Evolutionary conservation across 2,329 filamentous ascomycete species (phyloP), one percentile per base, ranked within the genome.

Genomic region (Arthrobotrys pseudoclavata): DNA sequence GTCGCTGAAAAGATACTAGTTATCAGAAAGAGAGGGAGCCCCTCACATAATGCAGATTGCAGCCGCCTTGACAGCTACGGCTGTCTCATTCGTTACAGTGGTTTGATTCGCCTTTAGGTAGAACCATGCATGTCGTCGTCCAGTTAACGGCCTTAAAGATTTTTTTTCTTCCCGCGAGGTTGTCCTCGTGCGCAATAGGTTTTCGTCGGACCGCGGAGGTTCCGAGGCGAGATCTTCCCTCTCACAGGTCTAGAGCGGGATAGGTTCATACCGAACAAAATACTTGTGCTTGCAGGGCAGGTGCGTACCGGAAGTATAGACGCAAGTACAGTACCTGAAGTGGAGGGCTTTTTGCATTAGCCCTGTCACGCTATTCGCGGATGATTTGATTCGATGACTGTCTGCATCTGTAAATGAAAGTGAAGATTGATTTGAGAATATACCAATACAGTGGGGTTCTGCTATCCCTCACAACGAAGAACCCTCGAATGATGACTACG

Each of bases 181-280:
- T 77, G 74, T 77, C 74, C 74, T 77, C 74, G 74, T 77, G 74
- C 52, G 61, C 61, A 68, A n/a, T n/a, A 24, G 4, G 61, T 61
- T 60, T 67, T 77, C 67, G 74, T 77, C 74, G 74, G 74, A 61
- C 60, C 50, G 62, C 74, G 74, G 74, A 77, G 66, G 47, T 71
- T 77, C 74, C 74, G 74, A 77, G 60, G 62, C 67, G 64, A 76
- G 55, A 69, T 64, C 47, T 52, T 37, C 55, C 52, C 29, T 61
- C 18, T 47, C 52, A 55, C 62, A 62, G 48, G 48, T 42, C 47
- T 53, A 42, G 63, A 67, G 63, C 29, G 29, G 34, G 29, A 53
- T 26, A 45, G 31, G 47, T 67, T 55, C 63, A 42, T 22, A 40
- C 48, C 47, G 47, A 37, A 52, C 29, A 55, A 31, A 57, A 45